These are phyloP conservation scores for Climacium dendroides DNA, from an alignment of 225 moss, liverwort and hornwort species.

Conservation along the genomic window DNA sequence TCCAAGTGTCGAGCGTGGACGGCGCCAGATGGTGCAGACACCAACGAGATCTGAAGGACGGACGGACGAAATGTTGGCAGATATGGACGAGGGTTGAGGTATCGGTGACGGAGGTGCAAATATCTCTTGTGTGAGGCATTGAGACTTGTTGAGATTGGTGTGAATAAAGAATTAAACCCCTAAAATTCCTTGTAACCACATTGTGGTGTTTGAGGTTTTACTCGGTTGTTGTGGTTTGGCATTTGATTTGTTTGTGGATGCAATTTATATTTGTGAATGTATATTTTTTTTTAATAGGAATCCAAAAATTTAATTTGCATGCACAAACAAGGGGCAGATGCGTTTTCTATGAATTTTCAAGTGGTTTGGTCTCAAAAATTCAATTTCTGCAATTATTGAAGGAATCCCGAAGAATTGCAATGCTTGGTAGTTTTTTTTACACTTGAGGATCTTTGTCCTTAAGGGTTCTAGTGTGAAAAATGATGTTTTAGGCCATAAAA, in stretches of 20 bases:
- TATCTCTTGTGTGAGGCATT: neutral
- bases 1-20: neutral
- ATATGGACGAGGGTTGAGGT: neutral
- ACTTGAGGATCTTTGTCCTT: neutral
- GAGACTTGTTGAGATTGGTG: neutral
- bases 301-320: fast-evolving
- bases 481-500: neutral
- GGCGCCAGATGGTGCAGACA: neutral
- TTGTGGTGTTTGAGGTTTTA: neutral
- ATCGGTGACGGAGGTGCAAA: neutral
- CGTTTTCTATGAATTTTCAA: neutral
- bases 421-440: too few species aligned
- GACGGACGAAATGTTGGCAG: neutral
- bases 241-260: fast-evolving
- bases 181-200: neutral
- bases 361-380: neutral
- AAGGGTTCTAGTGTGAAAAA: neutral
- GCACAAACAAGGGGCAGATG: fast-evolving
- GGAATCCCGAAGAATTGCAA: neutral
- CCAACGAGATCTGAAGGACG: neutral
- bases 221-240: fast-evolving
- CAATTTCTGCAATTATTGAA: fast-evolving
- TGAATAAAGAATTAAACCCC: neutral
- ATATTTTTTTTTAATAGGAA: fast-evolving
- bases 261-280: neutral